A percentile compares a stretch with the other conserved stretches of the same genome.
These are phyloP conservation scores for Cylindrotheca fusiformis DNA, from an alignment of 108 stramenopile species.

Conservation along the genomic window DNA sequence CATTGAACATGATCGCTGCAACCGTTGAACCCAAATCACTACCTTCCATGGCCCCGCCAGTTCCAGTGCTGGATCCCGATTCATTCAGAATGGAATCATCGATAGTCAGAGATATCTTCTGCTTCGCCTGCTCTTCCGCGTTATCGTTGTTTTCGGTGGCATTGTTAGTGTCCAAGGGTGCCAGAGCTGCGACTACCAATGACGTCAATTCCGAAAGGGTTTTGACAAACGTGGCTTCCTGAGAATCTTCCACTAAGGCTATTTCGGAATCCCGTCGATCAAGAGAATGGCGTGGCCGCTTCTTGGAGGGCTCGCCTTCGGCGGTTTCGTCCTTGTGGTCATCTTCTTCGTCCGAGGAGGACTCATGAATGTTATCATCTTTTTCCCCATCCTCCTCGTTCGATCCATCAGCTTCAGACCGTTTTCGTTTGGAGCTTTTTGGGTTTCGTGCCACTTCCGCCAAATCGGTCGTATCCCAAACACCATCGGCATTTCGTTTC, in stretches of 20 bases:
- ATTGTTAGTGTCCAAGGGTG: background rate
- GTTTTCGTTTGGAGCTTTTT: constrained; percentile 17
- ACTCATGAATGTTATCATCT: constrained; percentile 4
- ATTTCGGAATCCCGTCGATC: constrained; percentile 23
- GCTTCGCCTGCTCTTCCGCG: constrained; percentile 2
- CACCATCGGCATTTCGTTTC: background rate
- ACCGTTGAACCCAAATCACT: constrained; percentile 50
- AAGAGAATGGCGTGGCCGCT: background rate
- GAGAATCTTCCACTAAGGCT: constrained; percentile 50
- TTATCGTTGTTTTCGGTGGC: background rate
- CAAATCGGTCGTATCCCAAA: constrained; percentile 20
- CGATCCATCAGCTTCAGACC: background rate
- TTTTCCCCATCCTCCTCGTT: background rate
- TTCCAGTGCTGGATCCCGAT: constrained; percentile 10
- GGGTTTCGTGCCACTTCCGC: constrained; percentile 21
- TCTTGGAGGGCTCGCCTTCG: background rate
- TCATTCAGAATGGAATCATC: constrained; percentile 42
- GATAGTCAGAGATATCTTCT: constrained; percentile 12
- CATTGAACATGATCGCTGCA: constrained; percentile 57
- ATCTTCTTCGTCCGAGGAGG: constrained; percentile 2
- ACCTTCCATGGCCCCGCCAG: constrained; percentile 22
- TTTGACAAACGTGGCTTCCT: constrained; percentile 42
- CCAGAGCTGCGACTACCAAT: constrained; percentile 35
- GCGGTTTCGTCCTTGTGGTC: constrained; percentile 9
- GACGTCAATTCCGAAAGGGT: constrained; percentile 42